Evolutionary conservation across 2,329 filamentous ascomycete genomes (phyloP).

Genomic region (Fusarium xyrophilum): DNA sequence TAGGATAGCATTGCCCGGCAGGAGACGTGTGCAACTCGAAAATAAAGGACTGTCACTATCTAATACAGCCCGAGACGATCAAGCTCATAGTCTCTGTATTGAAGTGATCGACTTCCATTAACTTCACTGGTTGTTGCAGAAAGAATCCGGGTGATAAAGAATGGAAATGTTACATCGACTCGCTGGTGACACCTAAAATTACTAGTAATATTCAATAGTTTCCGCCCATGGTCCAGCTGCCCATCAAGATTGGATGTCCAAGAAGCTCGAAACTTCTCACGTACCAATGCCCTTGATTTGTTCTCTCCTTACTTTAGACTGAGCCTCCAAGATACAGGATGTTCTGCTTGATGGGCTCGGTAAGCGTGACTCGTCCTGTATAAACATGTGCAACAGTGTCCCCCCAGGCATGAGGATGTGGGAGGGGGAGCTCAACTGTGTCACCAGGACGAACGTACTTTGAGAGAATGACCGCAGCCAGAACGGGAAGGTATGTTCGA

Average conservation of each 20-base stretch:
- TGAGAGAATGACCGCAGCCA: constrained; percentile 63
- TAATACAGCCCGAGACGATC: background rate
- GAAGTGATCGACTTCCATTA: background rate
- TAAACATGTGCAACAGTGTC: constrained; percentile 64
- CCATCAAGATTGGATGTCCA: background rate
- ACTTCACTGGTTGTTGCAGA: background rate
- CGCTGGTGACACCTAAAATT: constrained; percentile 5
- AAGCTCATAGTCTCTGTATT: background rate
- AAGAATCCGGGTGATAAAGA: background rate
- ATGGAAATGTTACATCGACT: background rate
- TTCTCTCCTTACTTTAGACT: constrained; percentile 39
- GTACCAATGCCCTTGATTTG: too few relatives aligned
- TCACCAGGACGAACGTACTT: constrained; percentile 60
- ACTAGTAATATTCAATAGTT: background rate
- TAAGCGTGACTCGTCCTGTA: constrained; percentile 55
- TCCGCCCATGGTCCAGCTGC: background rate
- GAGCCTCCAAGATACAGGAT: constrained; percentile 63
- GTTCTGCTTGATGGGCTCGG: constrained; percentile 57
- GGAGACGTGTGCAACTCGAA: background rate
- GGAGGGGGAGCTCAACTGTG: constrained; percentile 63
- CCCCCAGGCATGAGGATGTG: constrained; percentile 62
- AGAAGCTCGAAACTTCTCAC: background rate
- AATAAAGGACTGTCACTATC: background rate
- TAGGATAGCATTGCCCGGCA: background rate
- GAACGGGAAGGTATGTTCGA: constrained; percentile 55